A percentile compares a stretch with the other conserved stretches of the same genome.
Conservation (phyloP, 192 early-diverging fungal genomes). For the Tieghemiomyces parasiticus region DNA sequence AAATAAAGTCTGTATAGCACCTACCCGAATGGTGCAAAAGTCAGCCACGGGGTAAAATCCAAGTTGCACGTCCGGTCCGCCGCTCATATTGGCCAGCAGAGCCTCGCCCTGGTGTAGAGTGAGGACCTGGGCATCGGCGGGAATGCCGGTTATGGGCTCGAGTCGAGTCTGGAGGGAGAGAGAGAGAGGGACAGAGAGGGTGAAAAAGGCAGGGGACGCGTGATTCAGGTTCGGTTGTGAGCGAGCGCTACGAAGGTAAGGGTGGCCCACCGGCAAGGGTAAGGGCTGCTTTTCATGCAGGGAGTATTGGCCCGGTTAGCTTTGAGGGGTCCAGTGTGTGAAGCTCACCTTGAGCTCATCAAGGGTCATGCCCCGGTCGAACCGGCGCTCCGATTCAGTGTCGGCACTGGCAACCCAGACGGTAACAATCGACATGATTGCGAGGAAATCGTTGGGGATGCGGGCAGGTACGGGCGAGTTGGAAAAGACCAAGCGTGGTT, state of each 20-base stretch:
- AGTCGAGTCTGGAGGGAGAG: constrained; percentile 42
- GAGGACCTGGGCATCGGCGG: constrained; percentile 45
- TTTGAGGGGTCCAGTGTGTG: too few relatives aligned
- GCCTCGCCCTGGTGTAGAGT: constrained; percentile 38
- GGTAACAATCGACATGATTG: constrained; percentile 69
- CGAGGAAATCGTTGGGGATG: too few relatives aligned
- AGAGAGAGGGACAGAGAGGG: neutral
- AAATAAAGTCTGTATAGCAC: too few relatives aligned
- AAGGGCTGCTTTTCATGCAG: neutral
- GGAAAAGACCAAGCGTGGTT: too few relatives aligned
- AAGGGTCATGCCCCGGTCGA: constrained; percentile 60
- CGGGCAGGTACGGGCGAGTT: too few relatives aligned
- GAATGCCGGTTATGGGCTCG: constrained; percentile 85
- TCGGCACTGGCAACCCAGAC: constrained; percentile 76
- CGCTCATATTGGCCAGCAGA: constrained; percentile 30
- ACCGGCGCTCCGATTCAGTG: constrained; percentile 71
- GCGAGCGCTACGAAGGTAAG: neutral
- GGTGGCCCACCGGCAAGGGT: neutral
- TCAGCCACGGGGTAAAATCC: constrained; percentile 78
- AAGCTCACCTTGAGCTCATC: constrained; percentile 45
- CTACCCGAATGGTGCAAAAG: constrained; percentile 61
- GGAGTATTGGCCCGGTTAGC: too few relatives aligned
- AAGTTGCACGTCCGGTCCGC: constrained; percentile 49
- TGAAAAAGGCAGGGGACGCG: constrained; percentile 11
- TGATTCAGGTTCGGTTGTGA: constrained; percentile 13